These are phyloP conservation scores for Vitis amurensis DNA, from an alignment of 164 flowering plant species.

Conservation along the genomic window DNA sequence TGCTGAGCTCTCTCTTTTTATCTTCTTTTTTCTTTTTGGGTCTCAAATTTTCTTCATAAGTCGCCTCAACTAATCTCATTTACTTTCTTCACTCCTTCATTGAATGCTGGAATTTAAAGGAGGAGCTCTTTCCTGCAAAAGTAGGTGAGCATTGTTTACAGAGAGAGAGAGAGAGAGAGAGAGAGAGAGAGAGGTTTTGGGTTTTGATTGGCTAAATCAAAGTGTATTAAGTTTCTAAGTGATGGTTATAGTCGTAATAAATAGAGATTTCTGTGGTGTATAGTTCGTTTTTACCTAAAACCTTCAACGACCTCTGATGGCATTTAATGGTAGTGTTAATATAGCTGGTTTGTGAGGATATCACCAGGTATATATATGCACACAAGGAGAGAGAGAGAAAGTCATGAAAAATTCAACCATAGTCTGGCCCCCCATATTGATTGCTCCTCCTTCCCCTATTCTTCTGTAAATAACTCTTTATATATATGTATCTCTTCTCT, in stretches of 20 bases:
- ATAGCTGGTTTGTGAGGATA: slow-evolving; percentile 1
- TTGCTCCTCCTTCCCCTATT: no score
- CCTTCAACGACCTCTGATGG: slow-evolving; percentile 41
- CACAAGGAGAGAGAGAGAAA: not conserved
- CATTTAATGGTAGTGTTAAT: slow-evolving; percentile 25
- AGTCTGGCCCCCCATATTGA: not conserved
- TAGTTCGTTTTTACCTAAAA: slow-evolving; percentile 19
- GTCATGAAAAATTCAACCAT: not conserved
- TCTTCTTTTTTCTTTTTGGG: no score
- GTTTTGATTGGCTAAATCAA: no score
- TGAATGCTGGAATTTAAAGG: slow-evolving; percentile 27
- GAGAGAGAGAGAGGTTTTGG: slow-evolving; percentile 2
- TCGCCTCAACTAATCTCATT: slow-evolving; percentile 29
- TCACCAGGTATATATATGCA: not conserved
- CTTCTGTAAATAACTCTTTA: no score
- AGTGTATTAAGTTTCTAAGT: not conserved
- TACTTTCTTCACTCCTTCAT: slow-evolving; percentile 16
- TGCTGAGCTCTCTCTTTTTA: no score
- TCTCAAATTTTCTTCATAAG: no score
- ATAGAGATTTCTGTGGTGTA: no score
- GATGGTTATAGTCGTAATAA: no score
- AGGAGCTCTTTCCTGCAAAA: slow-evolving; percentile 25
- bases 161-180: not conserved
- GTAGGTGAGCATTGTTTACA: slow-evolving; percentile 28
- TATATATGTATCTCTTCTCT: no score